Base-by-base conservation (phyloP, 129 eudicot genomes). In the Flaveria bidentis region DNA sequence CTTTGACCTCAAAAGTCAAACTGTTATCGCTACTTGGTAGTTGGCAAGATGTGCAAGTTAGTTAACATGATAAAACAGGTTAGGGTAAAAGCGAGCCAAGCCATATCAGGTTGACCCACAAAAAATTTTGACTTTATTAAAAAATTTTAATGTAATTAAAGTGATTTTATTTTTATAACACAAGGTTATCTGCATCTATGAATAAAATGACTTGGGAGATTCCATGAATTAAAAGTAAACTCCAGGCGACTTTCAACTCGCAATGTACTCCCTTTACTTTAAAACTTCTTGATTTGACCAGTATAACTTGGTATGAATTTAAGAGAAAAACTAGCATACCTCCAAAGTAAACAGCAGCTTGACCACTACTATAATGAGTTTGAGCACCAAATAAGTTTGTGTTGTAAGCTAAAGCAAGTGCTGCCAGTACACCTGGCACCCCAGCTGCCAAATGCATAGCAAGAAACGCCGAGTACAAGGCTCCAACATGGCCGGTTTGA, bases 401-500 rank as follows among this genome's bases (percentile, higher is more conserved):
- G 64, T 90, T 93, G 52, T 88, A 93, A 53, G 98, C 95, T 36
- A 93, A 79, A 25, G 87, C 91, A 41, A 90, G 83, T 20, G 98
- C 98, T 6, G 98, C 90, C 83, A 93, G 57, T 41, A 83, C 79
- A 75, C 90, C 94, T 0, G 98, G 98, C 13, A 88, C 98, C 33
- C 98, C 98, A 26, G 98, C 84, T 1, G 96, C 98, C 83, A 93
- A 66, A 64, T 93, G 85, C 98, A 90, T 88, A 13, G 96, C 96
- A 53, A 93, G 90, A 78, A 93, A 93, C 4, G 96, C 95, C 16
- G 98, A 85, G 79, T 90, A 93, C 41, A 93, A 81, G 69, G 98
- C 98, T 65, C 96, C 98, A 41, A 93, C 96, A 75, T 93, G 98
- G 42, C 96, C 98, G 16, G 94, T 90, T 83, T 92, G 98, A 78